Base-by-base conservation (phyloP, 1,284 basidiomycete species). In the Ceratobasidium sp. region DNA sequence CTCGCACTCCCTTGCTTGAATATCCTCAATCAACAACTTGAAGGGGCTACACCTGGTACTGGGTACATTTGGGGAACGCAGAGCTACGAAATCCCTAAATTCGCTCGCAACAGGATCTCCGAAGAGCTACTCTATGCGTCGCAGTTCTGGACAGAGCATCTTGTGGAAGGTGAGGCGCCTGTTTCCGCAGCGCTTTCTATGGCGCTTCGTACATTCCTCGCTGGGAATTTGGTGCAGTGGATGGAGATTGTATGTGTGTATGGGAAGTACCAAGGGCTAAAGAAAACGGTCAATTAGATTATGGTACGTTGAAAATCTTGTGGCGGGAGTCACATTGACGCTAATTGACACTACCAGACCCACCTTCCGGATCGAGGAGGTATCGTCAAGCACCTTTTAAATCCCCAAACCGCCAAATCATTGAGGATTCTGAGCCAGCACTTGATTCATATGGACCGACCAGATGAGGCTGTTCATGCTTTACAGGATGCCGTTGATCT, bases 101-200 rank as follows among this genome's bases (percentile, higher is more conserved):
- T 51, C n/a, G 49, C 49, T 51, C 49, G 49, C 49, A 51, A 15
- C 49, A 13, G 49, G 49, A 51, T 64, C 15, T 64, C 61, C 18
- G 61, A 64, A 42, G 61, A 64, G 28, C 10, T 64, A 39, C n/a
- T 33, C 15, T 64, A 64, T n/a, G 61, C 61, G 3, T 64, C 28
- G 20, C 61, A 64, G 39, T 64, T 64, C 33, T 64, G 61, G 61
- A 64, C 40, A 10, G 61, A 64, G 20, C 61, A 64, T n/a, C 20
- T 64, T 6, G 7, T 64, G 10, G 61, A 64, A 40, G 39, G 28
- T 42, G 61, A 64, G 61, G 20, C 40, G 9, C 49, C 49, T 13
- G 49, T 51, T 18, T 64, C 28, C 7, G 61, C 61, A 20, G 10
- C 40, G 9, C 61, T 42, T 20, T 20, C 26, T 40, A 40, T 40